A percentile compares a stretch with the other conserved stretches of the same genome.
These are phyloP conservation scores for Mrakia frigida DNA, from an alignment of 768 basidiomycete genomes.

Conservation along the genomic window DNA sequence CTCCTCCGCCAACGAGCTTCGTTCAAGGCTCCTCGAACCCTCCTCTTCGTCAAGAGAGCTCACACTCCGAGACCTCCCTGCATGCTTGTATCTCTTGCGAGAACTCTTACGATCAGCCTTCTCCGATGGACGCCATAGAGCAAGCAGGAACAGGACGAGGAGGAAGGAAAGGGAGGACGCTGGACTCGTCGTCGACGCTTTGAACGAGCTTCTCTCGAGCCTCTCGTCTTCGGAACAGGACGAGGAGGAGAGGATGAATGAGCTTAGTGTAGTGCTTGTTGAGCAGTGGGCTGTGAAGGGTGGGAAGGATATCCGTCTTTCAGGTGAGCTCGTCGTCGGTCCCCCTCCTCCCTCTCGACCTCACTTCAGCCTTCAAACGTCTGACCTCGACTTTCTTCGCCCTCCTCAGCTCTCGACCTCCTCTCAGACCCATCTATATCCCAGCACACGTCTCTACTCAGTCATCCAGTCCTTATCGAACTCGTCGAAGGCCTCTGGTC, in stretches of 20 bases:
- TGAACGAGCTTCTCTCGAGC: neutral
- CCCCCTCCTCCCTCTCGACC: neutral
- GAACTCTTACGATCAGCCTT: neutral
- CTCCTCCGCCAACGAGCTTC: neutral
- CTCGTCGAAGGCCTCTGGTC: neutral
- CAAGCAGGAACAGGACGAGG: neutral
- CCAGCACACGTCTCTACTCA: neutral
- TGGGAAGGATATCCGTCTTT: neutral
- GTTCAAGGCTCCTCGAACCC: neutral
- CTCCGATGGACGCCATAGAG: neutral
- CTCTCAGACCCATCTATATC: neutral
- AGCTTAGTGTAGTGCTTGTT: neutral
- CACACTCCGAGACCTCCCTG: neutral
- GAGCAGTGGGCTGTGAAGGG: neutral
- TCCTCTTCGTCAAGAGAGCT: neutral
- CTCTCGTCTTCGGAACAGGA: neutral
- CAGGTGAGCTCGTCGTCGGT: constrained; percentile 1
- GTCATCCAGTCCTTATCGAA: neutral
- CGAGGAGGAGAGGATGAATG: neutral
- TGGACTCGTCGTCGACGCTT: neutral
- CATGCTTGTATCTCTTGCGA: neutral
- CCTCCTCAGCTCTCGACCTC: neutral
- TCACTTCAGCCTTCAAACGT: neutral
- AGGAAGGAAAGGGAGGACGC: neutral
- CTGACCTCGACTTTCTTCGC: neutral